phyloP scores from a whole-genome alignment of 1,139 yeast species.

The Citeromyces siamensis region DNA sequence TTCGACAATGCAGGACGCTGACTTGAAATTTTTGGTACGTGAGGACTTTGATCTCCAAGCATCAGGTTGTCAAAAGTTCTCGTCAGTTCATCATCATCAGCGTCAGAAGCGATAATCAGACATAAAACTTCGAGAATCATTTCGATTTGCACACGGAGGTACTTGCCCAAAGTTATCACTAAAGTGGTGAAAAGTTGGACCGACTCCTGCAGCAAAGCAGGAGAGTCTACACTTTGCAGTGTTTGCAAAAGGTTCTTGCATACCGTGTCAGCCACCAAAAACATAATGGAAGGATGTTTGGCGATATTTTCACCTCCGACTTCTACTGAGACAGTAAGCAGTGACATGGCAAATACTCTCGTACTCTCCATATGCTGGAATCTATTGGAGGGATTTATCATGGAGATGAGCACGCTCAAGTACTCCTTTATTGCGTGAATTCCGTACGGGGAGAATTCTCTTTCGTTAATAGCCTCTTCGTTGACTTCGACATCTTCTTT shows the following conservation, averaged over 20 bases:
- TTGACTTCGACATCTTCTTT: background rate
- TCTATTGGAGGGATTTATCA: slow-evolving; percentile 74
- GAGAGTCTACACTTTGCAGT: slow-evolving; percentile 55
- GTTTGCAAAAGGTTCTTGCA: slow-evolving; percentile 77
- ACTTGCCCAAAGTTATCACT: slow-evolving; percentile 42
- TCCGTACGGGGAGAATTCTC: slow-evolving; percentile 41
- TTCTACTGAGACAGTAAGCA: slow-evolving; percentile 72
- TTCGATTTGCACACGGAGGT: slow-evolving; percentile 57
- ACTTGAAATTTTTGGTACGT: slow-evolving; percentile 14
- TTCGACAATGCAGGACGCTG: slow-evolving; percentile 25
- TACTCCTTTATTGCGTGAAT: slow-evolving; percentile 56
- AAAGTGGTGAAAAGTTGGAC: slow-evolving; percentile 65
- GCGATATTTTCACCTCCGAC: slow-evolving; percentile 63
- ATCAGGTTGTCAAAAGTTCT: background rate
- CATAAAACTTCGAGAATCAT: slow-evolving; percentile 48
- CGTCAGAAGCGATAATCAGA: slow-evolving; percentile 4
- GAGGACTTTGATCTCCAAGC: slow-evolving; percentile 13
- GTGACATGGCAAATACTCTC: slow-evolving; percentile 67
- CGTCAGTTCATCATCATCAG: background rate
- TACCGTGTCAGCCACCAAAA: slow-evolving; percentile 62
- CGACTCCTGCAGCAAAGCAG: slow-evolving; percentile 61
- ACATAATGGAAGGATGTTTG: slow-evolving; percentile 52
- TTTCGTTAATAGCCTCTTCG: slow-evolving; percentile 5
- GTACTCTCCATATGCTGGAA: slow-evolving; percentile 83
- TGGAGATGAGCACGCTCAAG: slow-evolving; percentile 66